These are phyloP conservation scores for cucumber (Cucumis sativus) DNA, from an alignment of 306 rosid genomes.

Conservation along the genomic window DNA sequence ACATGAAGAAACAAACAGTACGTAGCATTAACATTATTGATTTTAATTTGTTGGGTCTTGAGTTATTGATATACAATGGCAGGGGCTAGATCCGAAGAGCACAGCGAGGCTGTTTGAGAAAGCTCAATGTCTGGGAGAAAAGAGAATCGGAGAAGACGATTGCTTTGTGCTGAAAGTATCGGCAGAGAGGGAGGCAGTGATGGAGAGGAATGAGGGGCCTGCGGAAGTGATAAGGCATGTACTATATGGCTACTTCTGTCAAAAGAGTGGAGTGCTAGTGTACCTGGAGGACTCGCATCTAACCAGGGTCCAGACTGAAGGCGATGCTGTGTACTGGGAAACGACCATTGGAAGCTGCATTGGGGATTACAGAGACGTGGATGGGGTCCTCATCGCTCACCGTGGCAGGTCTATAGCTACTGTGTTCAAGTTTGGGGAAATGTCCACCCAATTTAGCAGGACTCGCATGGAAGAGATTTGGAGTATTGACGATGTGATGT, in stretches of 20 bases:
- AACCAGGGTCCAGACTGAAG: slow-evolving; percentile 52
- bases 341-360: slow-evolving; percentile 92
- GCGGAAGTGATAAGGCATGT: slow-evolving; percentile 88
- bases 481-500: slow-evolving; percentile 87
- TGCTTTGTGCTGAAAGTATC: slow-evolving; percentile 78
- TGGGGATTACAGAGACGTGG: slow-evolving; percentile 67
- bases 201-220: slow-evolving; percentile 79
- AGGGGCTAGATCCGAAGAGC: slow-evolving; percentile 91
- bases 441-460: slow-evolving; percentile 65
- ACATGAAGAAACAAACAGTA: no score
- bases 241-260: slow-evolving; percentile 81
- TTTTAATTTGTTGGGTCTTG: no score
- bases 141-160: slow-evolving; percentile 56
- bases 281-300: slow-evolving; percentile 92
- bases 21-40: no score
- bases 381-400: slow-evolving; percentile 69
- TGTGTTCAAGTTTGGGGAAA: slow-evolving; percentile 67
- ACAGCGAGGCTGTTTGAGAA: slow-evolving; percentile 79
- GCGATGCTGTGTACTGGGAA: slow-evolving; percentile 74
- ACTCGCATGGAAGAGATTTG: slow-evolving; percentile 87
- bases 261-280: slow-evolving; percentile 80
- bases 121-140: slow-evolving; percentile 91
- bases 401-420: slow-evolving; percentile 87
- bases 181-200: slow-evolving; percentile 68
- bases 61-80: no score